These are phyloP conservation scores for Begonia peltatifolia DNA, from an alignment of 306 rosid genomes.

Conservation along the genomic window DNA sequence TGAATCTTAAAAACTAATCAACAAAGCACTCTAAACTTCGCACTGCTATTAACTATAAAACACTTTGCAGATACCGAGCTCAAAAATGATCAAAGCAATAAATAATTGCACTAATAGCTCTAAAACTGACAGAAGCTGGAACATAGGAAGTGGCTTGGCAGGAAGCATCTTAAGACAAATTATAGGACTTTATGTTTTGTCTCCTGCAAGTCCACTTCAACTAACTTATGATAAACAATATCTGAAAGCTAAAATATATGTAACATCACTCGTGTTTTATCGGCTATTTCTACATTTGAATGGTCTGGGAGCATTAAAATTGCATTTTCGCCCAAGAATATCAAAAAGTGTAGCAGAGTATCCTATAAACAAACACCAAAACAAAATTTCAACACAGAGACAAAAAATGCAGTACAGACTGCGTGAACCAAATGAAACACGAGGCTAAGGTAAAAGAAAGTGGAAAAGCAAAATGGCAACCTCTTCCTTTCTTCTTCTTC, in stretches of 20 bases:
- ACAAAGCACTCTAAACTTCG: constrained; percentile 12
- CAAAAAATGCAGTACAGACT: background rate
- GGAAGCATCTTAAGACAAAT: too few relatives aligned
- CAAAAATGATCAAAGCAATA: background rate
- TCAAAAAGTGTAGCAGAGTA: background rate
- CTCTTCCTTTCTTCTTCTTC: constrained; percentile 89
- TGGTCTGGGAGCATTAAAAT: background rate
- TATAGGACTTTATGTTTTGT: too few relatives aligned
- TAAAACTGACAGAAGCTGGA: background rate
- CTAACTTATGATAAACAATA: too few relatives aligned
- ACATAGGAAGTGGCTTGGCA: too few relatives aligned
- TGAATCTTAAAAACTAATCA: constrained; percentile 70
- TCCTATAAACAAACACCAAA: too few relatives aligned
- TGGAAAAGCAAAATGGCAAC: constrained; percentile 30
- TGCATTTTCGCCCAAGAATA: background rate
- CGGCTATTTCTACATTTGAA: background rate
- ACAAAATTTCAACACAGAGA: background rate
- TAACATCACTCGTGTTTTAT: too few relatives aligned
- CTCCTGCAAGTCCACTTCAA: too few relatives aligned
- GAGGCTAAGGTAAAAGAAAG: constrained; percentile 6
- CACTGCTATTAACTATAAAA: background rate
- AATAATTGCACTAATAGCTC: background rate
- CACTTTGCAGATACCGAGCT: too few relatives aligned
- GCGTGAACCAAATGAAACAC: background rate
- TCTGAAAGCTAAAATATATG: too few relatives aligned